Conservation (phyloP, 768 basidiomycete genomes). For the Cantharellus anzutake region DNA sequence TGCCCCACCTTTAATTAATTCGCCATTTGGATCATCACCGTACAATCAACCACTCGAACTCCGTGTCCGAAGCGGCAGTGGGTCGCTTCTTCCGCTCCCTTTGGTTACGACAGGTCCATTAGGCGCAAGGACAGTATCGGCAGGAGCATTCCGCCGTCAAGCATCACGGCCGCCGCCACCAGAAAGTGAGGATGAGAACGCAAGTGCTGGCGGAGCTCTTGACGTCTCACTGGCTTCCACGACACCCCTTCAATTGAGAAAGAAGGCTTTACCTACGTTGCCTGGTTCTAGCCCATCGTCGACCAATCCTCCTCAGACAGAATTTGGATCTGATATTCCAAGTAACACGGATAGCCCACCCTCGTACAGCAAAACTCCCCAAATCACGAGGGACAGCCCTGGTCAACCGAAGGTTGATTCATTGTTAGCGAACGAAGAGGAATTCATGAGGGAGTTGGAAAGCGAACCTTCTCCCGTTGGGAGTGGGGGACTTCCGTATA, state of each 20-base stretch:
- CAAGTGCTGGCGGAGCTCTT: neutral
- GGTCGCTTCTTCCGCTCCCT: neutral
- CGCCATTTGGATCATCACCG: neutral
- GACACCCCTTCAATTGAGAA: neutral
- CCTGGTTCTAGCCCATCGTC: neutral
- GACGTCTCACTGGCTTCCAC: neutral
- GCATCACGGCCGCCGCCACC: neutral
- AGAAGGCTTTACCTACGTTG: neutral
- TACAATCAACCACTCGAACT: neutral
- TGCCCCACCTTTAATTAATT: neutral
- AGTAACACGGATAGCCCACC: neutral
- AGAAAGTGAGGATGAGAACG: neutral
- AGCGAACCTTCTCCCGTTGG: neutral
- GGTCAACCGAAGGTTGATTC: neutral
- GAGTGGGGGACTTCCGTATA: no score
- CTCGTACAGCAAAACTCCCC: no score
- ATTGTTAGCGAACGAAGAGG: neutral
- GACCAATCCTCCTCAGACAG: neutral
- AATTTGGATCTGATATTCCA: no score
- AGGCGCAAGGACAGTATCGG: neutral
- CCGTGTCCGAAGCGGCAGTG: neutral
- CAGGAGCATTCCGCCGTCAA: neutral
- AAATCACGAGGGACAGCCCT: neutral
- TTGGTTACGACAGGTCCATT: neutral
- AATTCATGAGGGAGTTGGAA: slow-evolving; percentile 1